These are phyloP conservation scores for Petrea volubilis DNA, from an alignment of 257 asterid genomes.

Conservation along the genomic window DNA sequence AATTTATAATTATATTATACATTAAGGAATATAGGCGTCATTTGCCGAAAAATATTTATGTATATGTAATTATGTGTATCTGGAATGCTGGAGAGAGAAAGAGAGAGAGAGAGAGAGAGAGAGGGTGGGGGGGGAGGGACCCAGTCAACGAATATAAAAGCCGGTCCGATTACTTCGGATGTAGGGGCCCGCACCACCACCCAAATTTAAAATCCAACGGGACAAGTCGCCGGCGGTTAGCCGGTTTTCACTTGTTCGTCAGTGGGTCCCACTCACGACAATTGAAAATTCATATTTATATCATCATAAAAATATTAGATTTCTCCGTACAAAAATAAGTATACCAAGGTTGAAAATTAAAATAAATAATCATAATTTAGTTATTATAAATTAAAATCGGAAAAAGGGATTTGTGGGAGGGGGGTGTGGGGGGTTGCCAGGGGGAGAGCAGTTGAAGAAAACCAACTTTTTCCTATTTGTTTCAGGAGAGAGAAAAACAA, in stretches of 20 bases:
- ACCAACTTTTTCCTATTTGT: constrained; percentile 23
- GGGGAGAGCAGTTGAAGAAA: constrained; percentile 26
- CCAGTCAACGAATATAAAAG: constrained; percentile 25
- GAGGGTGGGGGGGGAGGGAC: constrained; percentile 19
- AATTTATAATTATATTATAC: too few species aligned
- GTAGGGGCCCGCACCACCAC: constrained; percentile 19
- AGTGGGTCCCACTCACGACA: background rate
- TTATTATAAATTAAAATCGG: constrained; percentile 2
- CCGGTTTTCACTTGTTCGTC: constrained; percentile 14
- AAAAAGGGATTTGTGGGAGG: constrained; percentile 19
- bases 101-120: constrained; percentile 4
- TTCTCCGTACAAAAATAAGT: background rate
- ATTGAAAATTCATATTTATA: background rate
- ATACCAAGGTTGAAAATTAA: background rate
- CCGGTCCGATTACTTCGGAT: constrained; percentile 2
- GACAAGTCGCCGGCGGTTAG: constrained; percentile 17
- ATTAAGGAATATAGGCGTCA: too few species aligned
- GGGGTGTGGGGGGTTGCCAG: constrained; percentile 20
- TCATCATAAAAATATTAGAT: background rate
- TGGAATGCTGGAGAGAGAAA: background rate
- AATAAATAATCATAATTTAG: background rate
- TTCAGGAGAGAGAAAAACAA: constrained; percentile 44
- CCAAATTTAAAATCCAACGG: background rate
- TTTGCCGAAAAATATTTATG: too few species aligned
- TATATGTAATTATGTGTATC: too few species aligned